A percentile compares a stretch with the other conserved stretches of the same genome.
Conservation (phyloP, 495 filamentous ascomycete genomes). For the Oidiodendron maius region DNA sequence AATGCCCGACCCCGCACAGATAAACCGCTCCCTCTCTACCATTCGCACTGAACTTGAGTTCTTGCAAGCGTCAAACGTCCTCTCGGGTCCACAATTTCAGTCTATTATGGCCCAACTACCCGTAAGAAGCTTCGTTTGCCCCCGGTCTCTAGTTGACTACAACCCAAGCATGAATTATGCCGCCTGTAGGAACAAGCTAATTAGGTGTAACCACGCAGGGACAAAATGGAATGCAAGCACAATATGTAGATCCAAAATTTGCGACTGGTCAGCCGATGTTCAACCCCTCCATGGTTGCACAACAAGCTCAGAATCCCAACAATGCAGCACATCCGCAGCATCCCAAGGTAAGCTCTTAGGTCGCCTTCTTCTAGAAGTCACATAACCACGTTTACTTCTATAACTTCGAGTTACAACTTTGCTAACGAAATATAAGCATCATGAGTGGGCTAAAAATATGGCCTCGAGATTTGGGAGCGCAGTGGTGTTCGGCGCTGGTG, state of each 20-base stretch:
- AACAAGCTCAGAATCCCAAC: constrained; percentile 25
- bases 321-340: constrained; percentile 27
- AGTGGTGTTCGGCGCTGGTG: constrained; percentile 27
- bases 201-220: background rate
- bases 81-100: constrained; percentile 22
- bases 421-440: too few relatives aligned
- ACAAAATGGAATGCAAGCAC: constrained; percentile 18
- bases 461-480: constrained; percentile 26
- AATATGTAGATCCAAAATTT: constrained; percentile 26
- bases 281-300: constrained; percentile 16
- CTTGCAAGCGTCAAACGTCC: constrained; percentile 24
- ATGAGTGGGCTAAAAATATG: constrained; percentile 25
- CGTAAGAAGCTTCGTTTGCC: constrained; percentile 6
- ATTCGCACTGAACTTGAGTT: constrained; percentile 31
- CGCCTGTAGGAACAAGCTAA: background rate
- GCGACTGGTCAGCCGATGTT: constrained; percentile 12
- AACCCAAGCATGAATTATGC: background rate
- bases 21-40: constrained; percentile 29
- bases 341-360: constrained; percentile 21
- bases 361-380: too few relatives aligned
- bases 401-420: background rate
- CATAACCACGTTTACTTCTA: background rate
- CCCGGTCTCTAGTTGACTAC: background rate
- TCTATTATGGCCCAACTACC: constrained; percentile 30
- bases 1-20: constrained; percentile 25